Percentiles rank a stretch among this genome's conserved stretches.
Conservation (phyloP, 345 rosid genomes). For the Excoecaria agallocha region DNA sequence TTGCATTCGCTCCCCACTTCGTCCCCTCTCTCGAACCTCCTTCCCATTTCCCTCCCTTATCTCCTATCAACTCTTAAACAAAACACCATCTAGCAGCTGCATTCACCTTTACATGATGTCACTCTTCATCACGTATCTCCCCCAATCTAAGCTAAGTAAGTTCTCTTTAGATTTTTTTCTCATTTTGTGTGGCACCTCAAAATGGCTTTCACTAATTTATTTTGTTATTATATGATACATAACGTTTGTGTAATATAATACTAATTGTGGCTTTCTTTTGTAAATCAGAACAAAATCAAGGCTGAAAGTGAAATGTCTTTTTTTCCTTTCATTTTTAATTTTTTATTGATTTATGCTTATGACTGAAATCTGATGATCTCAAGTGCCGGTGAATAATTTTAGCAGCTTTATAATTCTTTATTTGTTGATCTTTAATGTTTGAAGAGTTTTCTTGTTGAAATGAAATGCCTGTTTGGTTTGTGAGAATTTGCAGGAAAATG, state of each 20-base stretch:
- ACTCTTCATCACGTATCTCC: background rate
- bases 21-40: too few species aligned
- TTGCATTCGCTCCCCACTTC: too few species aligned
- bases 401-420: background rate
- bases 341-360: background rate
- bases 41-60: too few species aligned
- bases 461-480: constrained; percentile 5
- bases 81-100: background rate
- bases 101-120: background rate
- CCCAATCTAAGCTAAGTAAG: background rate
- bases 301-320: background rate
- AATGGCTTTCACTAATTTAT: background rate
- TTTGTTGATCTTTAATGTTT: background rate
- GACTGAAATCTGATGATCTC: constrained; percentile 9
- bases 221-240: background rate
- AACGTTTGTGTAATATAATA: background rate
- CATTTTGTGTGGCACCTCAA: background rate
- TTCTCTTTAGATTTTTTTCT: background rate
- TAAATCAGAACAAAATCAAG: background rate
- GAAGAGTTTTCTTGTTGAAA: background rate
- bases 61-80: background rate
- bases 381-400: background rate
- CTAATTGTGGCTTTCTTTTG: background rate
- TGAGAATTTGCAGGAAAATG: background rate
- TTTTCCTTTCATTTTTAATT: background rate